phyloP scores from a whole-genome alignment of 306 rosid species.

The Hippophae tibetana region DNA sequence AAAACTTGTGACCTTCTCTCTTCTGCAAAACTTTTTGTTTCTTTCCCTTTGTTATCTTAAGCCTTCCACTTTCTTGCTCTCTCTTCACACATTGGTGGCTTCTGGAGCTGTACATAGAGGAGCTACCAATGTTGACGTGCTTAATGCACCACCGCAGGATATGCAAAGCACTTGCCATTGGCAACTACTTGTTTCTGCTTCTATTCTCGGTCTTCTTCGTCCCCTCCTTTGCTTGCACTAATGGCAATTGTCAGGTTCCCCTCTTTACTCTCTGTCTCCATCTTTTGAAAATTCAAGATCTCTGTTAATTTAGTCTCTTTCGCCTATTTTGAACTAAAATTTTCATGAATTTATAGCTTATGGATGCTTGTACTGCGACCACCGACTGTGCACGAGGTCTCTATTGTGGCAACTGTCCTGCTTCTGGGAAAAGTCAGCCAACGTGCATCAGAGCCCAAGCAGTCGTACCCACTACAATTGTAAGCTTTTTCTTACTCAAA shows the following conservation, averaged over 20 bases:
- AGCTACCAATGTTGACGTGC: slow-evolving; percentile 45
- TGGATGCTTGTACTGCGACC: slow-evolving; percentile 62
- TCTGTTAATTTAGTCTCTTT: background rate
- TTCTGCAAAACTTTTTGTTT: too few species aligned
- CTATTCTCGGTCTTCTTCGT: slow-evolving; percentile 28
- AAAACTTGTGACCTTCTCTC: too few species aligned
- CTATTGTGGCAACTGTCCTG: slow-evolving; percentile 88
- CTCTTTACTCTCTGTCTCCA: background rate
- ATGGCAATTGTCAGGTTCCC: slow-evolving; percentile 75
- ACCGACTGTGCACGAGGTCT: slow-evolving; percentile 66
- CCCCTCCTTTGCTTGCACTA: slow-evolving; percentile 50
- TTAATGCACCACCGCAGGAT: slow-evolving; percentile 24
- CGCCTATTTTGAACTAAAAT: slow-evolving; percentile 17
- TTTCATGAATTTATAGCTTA: slow-evolving; percentile 38
- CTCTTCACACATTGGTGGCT: slow-evolving; percentile 8
- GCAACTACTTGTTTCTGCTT: slow-evolving; percentile 17
- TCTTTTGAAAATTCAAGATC: slow-evolving; percentile 24
- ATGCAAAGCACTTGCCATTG: slow-evolving; percentile 26
- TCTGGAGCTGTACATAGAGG: slow-evolving; percentile 15
- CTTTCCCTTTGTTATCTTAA: slow-evolving; percentile 15
- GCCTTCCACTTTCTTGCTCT: slow-evolving; percentile 4
- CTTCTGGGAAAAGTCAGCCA: slow-evolving; percentile 50
- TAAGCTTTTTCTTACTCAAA: slow-evolving; percentile 15
- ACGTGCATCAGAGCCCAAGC: slow-evolving; percentile 78
- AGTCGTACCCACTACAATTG: slow-evolving; percentile 50